Conservation (phyloP, 495 filamentous ascomycete species). For the Xylaria cubensis region DNA sequence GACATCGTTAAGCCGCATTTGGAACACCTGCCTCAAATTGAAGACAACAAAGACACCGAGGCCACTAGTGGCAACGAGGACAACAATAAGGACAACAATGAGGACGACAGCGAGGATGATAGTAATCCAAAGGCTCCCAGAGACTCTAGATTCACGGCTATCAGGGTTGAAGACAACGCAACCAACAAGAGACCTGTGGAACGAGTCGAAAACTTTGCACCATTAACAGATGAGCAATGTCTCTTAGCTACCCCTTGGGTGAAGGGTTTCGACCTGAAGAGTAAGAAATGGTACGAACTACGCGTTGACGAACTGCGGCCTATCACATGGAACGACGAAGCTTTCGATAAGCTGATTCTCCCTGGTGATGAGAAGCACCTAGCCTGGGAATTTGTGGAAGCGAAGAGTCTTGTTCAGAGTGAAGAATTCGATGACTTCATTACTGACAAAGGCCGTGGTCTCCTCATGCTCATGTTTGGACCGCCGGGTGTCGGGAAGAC, state of each 20-base stretch:
- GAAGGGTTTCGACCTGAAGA: slow-evolving; percentile 45
- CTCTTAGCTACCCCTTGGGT: slow-evolving; percentile 46
- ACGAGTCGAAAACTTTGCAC: slow-evolving; percentile 28
- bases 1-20: slow-evolving; percentile 24
- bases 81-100: neutral
- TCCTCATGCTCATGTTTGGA: slow-evolving; percentile 63
- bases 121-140: neutral
- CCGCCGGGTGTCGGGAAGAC: slow-evolving; percentile 65
- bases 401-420: slow-evolving; percentile 36
- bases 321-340: slow-evolving; percentile 56
- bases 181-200: neutral
- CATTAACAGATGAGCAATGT: slow-evolving; percentile 43
- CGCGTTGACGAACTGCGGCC: slow-evolving; percentile 32
- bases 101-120: neutral
- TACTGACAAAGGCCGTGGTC: slow-evolving; percentile 56
- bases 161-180: slow-evolving; percentile 1
- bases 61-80: too few relatives aligned
- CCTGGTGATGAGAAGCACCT: slow-evolving; percentile 55
- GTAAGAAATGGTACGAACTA: slow-evolving; percentile 42
- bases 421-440: slow-evolving; percentile 61
- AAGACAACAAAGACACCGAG: neutral
- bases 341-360: slow-evolving; percentile 61
- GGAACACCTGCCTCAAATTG: slow-evolving; percentile 9
- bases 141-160: slow-evolving; percentile 16
- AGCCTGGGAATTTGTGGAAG: slow-evolving; percentile 53